phyloP scores from a whole-genome alignment of 2,329 filamentous ascomycete genomes.

The Diaporthe ampelina region DNA sequence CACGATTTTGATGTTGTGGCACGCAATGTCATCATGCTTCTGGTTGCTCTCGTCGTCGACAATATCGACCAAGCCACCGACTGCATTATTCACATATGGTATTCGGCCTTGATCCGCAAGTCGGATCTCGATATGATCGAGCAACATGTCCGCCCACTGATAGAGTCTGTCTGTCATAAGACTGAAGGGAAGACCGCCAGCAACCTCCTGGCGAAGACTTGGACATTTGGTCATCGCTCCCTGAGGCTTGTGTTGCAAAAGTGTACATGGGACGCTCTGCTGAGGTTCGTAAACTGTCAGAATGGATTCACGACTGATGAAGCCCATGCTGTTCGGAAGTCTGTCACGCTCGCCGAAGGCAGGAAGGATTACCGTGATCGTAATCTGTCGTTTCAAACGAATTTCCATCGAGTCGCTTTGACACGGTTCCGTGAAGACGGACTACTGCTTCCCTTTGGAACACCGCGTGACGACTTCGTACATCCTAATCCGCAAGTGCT shows the following conservation, averaged over 20 bases:
- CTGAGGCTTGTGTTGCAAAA: not conserved
- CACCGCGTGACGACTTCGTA: not conserved
- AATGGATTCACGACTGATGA: not conserved
- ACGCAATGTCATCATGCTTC: slow-evolving; percentile 14
- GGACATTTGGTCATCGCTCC: not conserved
- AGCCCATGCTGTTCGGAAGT: not conserved
- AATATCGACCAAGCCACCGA: not conserved
- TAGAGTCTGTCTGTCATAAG: not conserved
- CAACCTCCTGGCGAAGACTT: not conserved
- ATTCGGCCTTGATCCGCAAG: slow-evolving; percentile 1
- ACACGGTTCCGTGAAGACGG: slow-evolving; percentile 23
- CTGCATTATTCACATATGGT: slow-evolving; percentile 17
- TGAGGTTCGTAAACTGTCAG: not conserved
- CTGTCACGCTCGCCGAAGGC: not conserved
- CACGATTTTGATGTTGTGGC: slow-evolving; percentile 11
- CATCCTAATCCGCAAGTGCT: slow-evolving; percentile 5
- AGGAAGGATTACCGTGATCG: not conserved
- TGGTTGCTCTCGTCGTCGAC: not conserved
- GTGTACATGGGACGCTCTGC: not conserved
- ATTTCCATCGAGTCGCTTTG: not conserved
- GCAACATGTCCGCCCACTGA: not conserved
- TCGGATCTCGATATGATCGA: not conserved
- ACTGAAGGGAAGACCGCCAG: not conserved
- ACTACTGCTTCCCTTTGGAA: slow-evolving; percentile 10
- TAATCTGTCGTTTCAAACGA: not conserved